Conservation (phyloP, 768 basidiomycete species). For the Krasilnikovozyma curviuscula region DNA sequence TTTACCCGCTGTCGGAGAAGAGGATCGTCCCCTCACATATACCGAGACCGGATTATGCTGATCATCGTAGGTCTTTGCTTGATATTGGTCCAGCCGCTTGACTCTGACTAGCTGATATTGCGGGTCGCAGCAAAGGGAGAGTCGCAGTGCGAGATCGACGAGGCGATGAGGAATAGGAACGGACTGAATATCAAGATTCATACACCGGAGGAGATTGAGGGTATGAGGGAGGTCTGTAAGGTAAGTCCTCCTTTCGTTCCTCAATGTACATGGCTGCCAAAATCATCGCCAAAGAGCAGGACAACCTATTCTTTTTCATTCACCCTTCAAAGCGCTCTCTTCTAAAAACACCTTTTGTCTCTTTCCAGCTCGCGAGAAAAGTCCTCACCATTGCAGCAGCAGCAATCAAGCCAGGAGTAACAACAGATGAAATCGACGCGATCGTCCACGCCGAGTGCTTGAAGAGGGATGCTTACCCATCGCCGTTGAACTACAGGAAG, state of each 20-base stretch:
- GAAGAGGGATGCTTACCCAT: slow-evolving; percentile 66
- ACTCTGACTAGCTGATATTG: not conserved
- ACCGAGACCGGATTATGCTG: slow-evolving; percentile 69
- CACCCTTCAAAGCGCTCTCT: too few species aligned
- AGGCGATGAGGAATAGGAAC: slow-evolving; percentile 26
- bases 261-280: not conserved
- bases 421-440: slow-evolving; percentile 84
- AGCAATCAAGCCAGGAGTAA: slow-evolving; percentile 69
- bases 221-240: slow-evolving; percentile 67
- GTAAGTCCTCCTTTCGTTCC: slow-evolving; percentile 33
- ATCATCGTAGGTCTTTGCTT: slow-evolving; percentile 33
- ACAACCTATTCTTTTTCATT: not conserved
- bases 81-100: not conserved
- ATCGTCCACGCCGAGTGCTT: slow-evolving; percentile 83
- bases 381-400: slow-evolving; percentile 85
- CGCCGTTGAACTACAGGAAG: slow-evolving; percentile 65
- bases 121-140: slow-evolving; percentile 28
- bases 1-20: slow-evolving; percentile 67
- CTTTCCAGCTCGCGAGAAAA: slow-evolving; percentile 66
- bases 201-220: slow-evolving; percentile 56
- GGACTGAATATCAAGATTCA: slow-evolving; percentile 35
- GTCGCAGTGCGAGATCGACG: slow-evolving; percentile 34
- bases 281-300: not conserved
- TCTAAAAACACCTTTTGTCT: too few species aligned
- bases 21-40: slow-evolving; percentile 68